Base-by-base conservation (phyloP, 495 filamentous ascomycete genomes). In the Hypoxylon lienhwacheense region DNA sequence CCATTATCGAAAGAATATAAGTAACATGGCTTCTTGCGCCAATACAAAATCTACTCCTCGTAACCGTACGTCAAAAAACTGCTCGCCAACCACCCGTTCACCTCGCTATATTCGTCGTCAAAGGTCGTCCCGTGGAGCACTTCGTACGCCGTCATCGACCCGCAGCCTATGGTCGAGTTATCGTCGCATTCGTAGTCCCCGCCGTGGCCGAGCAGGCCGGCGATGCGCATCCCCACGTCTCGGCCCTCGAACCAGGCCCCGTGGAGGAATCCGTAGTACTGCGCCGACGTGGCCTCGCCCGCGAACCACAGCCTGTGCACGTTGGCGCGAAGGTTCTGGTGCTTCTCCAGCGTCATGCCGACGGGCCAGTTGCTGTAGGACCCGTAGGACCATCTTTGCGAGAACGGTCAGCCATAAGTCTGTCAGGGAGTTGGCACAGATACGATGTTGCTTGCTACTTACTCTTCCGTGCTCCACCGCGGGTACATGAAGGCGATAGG, bases 301-400 rank as follows among this genome's bases (percentile, higher is more conserved):
- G 86, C 85, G 65, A 88, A 90, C 70, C 77, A 88, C 14, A 90
- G 63, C 2, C 81, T 66, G 42, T 77, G 79, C 0, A 84, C 69
- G 57, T 87, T 86, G n/a, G 85, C 84, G 1, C 85, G 76, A 36
- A 90, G 73, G 50, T 89, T 89, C 65, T 89, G 81, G 61, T 90
- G 87, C 68, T 75, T 81, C 57, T 87, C 80, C 1, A 88, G 72
- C 3, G 78, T 85, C 20, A 81, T 81, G 2, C 82, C 81, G 0
- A 78, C 67, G 0, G 87, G 86, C 86, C 85, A 90, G 61, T 89
- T 90, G 12, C 81, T 84, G 65, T 89, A 91, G 41, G 78, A 82
- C 4, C 87, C 87, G 36, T 80, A 81, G 1, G 86, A 74, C 82
- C 87, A 87, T 28, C 63, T 62, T 26, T 22, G 15, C 20, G 26